phyloP scores from a whole-genome alignment of 768 basidiomycete genomes.

The Asterophora lycoperdoides region DNA sequence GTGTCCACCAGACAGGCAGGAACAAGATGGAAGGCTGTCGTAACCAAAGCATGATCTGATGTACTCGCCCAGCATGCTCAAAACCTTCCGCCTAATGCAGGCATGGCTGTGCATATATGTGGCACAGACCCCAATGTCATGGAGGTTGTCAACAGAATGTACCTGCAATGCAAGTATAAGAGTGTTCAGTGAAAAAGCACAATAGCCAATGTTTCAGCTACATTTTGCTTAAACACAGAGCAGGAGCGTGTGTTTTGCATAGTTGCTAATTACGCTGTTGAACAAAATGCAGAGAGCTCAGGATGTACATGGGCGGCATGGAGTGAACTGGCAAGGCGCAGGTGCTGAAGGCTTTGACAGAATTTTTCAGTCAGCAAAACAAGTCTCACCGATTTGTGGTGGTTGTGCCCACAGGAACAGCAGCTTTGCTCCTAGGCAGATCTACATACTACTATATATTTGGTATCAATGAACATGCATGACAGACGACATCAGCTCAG shows the following conservation, averaged over 20 bases:
- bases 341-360: constrained; percentile 21
- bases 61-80: too few relatives aligned
- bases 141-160: not conserved
- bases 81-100: too few relatives aligned
- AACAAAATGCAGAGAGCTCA: constrained; percentile 11
- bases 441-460: constrained; percentile 34
- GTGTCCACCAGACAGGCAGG: not conserved
- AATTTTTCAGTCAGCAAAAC: not conserved
- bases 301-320: constrained; percentile 31
- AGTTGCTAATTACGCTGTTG: constrained; percentile 17
- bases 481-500: too few relatives aligned
- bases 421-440: constrained; percentile 29
- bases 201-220: not conserved
- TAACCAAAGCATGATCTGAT: too few relatives aligned
- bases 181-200: not conserved
- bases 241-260: constrained; percentile 14
- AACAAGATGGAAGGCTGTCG: not conserved
- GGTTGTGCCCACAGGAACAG: constrained; percentile 26
- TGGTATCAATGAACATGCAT: constrained; percentile 16
- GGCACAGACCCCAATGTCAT: not conserved
- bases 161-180: not conserved
- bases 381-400: constrained; percentile 5
- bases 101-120: too few relatives aligned
- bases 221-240: constrained; percentile 5
- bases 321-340: constrained; percentile 29